phyloP scores from a whole-genome alignment of 495 filamentous ascomycete species.

The Physcia stellaris region DNA sequence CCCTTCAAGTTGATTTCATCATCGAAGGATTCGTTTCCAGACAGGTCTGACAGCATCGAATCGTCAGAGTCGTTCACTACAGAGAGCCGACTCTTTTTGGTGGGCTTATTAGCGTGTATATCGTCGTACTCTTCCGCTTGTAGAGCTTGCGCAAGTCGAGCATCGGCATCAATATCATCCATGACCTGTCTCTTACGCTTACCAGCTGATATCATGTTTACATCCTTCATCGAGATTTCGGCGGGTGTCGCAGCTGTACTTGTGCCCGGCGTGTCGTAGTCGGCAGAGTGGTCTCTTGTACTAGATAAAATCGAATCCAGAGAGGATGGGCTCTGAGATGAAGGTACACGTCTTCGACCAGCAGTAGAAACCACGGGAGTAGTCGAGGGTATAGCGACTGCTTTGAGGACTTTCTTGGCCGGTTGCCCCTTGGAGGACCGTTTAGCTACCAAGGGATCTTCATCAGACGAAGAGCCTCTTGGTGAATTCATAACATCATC shows the following conservation, averaged over 20 bases:
- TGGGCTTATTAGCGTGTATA: conserved; percentile 18
- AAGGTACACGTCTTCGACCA: conserved; percentile 13
- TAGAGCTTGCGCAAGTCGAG: conserved; percentile 40
- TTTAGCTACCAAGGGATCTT: neutral
- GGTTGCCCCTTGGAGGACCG: neutral
- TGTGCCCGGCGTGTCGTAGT: conserved; percentile 64
- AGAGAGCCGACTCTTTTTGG: conserved; percentile 11
- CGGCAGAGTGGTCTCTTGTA: conserved; percentile 37
- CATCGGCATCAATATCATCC: conserved; percentile 28
- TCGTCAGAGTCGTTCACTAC: conserved; percentile 13
- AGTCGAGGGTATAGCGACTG: conserved; percentile 30
- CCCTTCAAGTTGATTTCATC: neutral
- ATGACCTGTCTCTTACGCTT: conserved; percentile 21
- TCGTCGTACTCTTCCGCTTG: conserved; percentile 49
- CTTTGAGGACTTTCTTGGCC: conserved; percentile 14
- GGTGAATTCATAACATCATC: neutral
- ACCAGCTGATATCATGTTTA: neutral
- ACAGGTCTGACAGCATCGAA: conserved; percentile 4
- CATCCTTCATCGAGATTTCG: conserved; percentile 21
- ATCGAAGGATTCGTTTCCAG: neutral
- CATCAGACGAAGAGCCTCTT: conserved; percentile 2
- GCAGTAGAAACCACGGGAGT: conserved; percentile 12
- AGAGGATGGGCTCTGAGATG: conserved; percentile 18
- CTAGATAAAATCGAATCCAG: conserved; percentile 17
- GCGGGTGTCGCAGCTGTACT: conserved; percentile 51